Conservation (phyloP, 2,329 filamentous ascomycete genomes). For the Alternaria conjuncta region DNA sequence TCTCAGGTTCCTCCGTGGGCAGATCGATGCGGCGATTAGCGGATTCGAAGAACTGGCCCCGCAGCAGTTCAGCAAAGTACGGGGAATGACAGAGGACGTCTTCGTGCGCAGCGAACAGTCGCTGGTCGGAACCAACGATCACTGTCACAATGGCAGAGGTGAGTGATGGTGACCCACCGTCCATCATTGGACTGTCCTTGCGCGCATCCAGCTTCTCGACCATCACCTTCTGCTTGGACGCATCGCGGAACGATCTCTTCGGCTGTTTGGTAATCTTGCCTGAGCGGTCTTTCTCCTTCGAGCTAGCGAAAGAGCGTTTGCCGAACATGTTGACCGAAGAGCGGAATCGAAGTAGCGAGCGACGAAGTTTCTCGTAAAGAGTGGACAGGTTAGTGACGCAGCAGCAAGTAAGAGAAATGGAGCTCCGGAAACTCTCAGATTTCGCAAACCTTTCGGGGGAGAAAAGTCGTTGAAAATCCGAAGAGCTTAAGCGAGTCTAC, state of each 20-base stretch:
- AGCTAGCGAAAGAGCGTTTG: slow-evolving; percentile 80
- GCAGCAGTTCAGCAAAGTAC: slow-evolving; percentile 77
- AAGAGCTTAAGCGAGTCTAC: slow-evolving; percentile 46
- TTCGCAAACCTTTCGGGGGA: slow-evolving; percentile 40
- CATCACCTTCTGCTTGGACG: slow-evolving; percentile 73
- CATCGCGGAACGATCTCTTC: slow-evolving; percentile 79
- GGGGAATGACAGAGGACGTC: slow-evolving; percentile 86
- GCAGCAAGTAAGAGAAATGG: slow-evolving; percentile 53
- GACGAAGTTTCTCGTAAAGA: slow-evolving; percentile 56
- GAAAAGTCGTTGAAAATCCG: slow-evolving; percentile 43
- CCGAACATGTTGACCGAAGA: slow-evolving; percentile 73
- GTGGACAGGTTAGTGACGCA: slow-evolving; percentile 60
- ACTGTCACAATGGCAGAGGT: slow-evolving; percentile 83
- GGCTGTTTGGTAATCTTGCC: slow-evolving; percentile 82
- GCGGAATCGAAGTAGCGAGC: slow-evolving; percentile 48
- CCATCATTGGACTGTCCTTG: slow-evolving; percentile 65
- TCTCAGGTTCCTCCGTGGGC: slow-evolving; percentile 83
- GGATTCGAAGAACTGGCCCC: slow-evolving; percentile 73
- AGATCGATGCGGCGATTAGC: slow-evolving; percentile 77
- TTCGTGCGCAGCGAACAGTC: slow-evolving; percentile 94
- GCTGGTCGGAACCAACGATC: slow-evolving; percentile 81
- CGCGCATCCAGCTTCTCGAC: slow-evolving; percentile 71
- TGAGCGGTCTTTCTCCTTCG: slow-evolving; percentile 82
- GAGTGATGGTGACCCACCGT: slow-evolving; percentile 58
- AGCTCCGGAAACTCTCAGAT: slow-evolving; percentile 61